Base-by-base conservation (phyloP, 2,329 filamentous ascomycete genomes). In the Beauveria scarabaeidicola region DNA sequence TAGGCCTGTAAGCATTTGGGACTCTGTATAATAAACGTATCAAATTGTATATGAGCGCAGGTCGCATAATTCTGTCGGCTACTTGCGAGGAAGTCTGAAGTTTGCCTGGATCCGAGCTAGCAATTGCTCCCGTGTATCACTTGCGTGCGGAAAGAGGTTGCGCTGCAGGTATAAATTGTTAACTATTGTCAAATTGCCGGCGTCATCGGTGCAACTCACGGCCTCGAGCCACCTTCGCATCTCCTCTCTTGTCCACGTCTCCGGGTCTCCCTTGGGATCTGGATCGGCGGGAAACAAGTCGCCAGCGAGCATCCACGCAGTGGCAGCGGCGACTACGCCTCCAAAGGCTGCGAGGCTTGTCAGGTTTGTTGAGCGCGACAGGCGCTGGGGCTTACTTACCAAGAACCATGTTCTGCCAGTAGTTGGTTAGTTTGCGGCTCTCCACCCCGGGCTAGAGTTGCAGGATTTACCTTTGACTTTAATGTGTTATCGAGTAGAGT, bases 291-390 rank as follows among this genome's bases (percentile, higher is more conserved):
- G 92, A 68, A 97, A 96, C 68, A 97, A 82, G 63, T 93, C 90
- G 57, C 84, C 81, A 60, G 91, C 91, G 86, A 89, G 95, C 66
- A 97, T 93, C 19, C 84, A 82, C 87, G 89, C 96, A 46, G 84
- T 85, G 17, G 91, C 88, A 2, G 88, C 91, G 2, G 89, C 90
- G 15, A 97, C 82, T 56, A 95, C 81, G 10, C 89, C 90, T 5
- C 88, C 86, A 70, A 97, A 97, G 19, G 86, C 90, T 86, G 75
- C 66, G 67, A 52, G n/a, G 17, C 15, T 13, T n/a, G 43, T 43
- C 27, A 56, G 19, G 29, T 23, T 36, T 17, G 64, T 73, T 36
- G 63, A 72, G 63, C 55, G 29, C 48, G 29, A 21, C n/a, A 40
- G 19, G 9, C 47, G 52, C 10, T 44, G 54, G 11, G 29, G 38